Evolutionary conservation across 768 basidiomycete species (phyloP), one percentile per base, ranked within the genome.

Genomic region (Mycena capillaripes): DNA sequence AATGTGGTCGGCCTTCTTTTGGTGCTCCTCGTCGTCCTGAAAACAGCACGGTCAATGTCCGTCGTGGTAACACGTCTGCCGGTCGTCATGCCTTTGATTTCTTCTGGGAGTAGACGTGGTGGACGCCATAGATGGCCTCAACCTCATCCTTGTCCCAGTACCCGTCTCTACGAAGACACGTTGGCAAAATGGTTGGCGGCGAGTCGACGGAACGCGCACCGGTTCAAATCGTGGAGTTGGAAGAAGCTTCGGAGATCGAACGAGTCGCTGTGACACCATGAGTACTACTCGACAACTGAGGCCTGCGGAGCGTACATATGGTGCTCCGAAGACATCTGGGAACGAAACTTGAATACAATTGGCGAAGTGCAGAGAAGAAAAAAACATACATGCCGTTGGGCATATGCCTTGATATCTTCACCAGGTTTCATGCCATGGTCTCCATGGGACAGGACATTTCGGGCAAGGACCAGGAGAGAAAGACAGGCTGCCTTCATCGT

Each of bases 101-200:
- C 83, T 92, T 92, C 85, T 92, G 92, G 52, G 92, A 94, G 80
- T 93, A 95, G 67, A 96, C 87, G 78, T 98, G 97, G 81, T 98
- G 96, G 10, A 98, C 93, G 63, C 97, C 97, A 75, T 99, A 99
- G 44, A 99, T 91, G 23, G 97, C 96, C 81, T 98, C 94, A 71
- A 99, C 93, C 81, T 99, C 97, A 65, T 92, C 91, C 69, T 86
- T 86, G 79, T 95, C 92, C 92, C 96, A 96, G 63, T 88, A 77
- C 0, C 95, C 95, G 78, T 99, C 91, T 44, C 93, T 95, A 76
- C 17, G 32, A 59, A 59, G 58, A 58, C 29, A 72, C 70, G 55
- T 72, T 55, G 55, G 34, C 56, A 52, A n/a, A 25, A 30, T 27
- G 10, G 17, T 11, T 17, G 23, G 27, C 50, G 42, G 29, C 44